Conservation (phyloP, 805 yeast genomes). For the Sugiyamaella mastotermitis region DNA sequence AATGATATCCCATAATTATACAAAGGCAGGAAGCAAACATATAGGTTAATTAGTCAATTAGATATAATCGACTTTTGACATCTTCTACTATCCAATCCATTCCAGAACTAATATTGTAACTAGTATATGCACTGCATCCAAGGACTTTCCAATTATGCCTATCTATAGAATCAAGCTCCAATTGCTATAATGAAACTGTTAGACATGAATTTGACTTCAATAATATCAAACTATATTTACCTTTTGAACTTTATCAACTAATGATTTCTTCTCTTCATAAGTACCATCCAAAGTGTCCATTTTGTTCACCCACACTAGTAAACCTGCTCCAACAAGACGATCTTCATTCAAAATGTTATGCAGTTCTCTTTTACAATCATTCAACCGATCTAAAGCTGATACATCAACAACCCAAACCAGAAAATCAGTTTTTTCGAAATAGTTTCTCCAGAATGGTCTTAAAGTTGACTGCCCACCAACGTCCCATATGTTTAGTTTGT, state of each 20-base stretch:
- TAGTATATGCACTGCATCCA: slow-evolving; percentile 46
- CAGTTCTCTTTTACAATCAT: slow-evolving; percentile 62
- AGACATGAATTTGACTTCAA: no score
- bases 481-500: slow-evolving; percentile 49
- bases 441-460: slow-evolving; percentile 89
- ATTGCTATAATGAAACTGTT: slow-evolving; percentile 12
- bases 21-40: not conserved
- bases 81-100: slow-evolving; percentile 41
- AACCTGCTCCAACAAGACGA: slow-evolving; percentile 58
- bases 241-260: slow-evolving; percentile 11
- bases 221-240: not conserved
- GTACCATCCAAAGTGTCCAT: slow-evolving; percentile 46
- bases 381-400: slow-evolving; percentile 49
- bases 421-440: slow-evolving; percentile 75
- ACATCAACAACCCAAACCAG: slow-evolving; percentile 85
- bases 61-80: slow-evolving; percentile 35
- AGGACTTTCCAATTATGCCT: slow-evolving; percentile 37
- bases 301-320: slow-evolving; percentile 71
- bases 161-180: slow-evolving; percentile 32
- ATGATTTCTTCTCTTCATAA: slow-evolving; percentile 7
- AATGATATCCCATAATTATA: not conserved
- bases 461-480: slow-evolving; percentile 85
- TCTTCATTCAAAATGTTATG: slow-evolving; percentile 59
- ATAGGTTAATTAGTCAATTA: slow-evolving; percentile 21
- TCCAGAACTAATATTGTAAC: slow-evolving; percentile 35